Evolutionary conservation across 192 early-diverging fungal genomes (phyloP).

Genomic region (Pilaira anomala): DNA sequence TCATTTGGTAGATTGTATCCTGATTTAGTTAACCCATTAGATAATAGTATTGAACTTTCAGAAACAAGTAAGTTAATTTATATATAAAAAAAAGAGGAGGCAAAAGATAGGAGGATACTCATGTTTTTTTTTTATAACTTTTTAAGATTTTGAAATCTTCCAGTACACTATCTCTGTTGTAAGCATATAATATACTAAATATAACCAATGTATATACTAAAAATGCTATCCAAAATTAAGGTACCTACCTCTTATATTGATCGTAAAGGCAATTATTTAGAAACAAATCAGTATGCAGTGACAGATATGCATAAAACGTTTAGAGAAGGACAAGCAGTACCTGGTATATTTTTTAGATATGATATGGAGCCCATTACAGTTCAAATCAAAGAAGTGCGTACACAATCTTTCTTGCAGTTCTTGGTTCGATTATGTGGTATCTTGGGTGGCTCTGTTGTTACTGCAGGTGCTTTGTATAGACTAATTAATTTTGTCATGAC

Average conservation of each 20-base stretch:
- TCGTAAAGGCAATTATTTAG: slow-evolving; percentile 45
- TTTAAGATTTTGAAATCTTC: slow-evolving; percentile 76
- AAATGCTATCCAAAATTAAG: slow-evolving; percentile 6
- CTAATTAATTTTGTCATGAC: slow-evolving; percentile 32
- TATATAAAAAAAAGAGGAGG: neutral
- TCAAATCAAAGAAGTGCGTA: slow-evolving; percentile 62
- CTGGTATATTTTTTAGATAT: slow-evolving; percentile 88
- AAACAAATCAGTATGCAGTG: slow-evolving; percentile 95
- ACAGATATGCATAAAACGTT: slow-evolving; percentile 65
- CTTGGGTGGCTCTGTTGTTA: slow-evolving; percentile 77
- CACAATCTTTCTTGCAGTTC: slow-evolving; percentile 61
- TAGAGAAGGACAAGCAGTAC: slow-evolving; percentile 29
- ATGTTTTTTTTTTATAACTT: neutral
- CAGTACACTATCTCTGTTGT: slow-evolving; percentile 89
- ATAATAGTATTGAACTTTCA: slow-evolving; percentile 70
- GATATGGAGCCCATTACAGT: slow-evolving; percentile 88
- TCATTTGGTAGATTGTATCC: slow-evolving; percentile 89
- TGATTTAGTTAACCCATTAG: slow-evolving; percentile 82
- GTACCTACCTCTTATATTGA: slow-evolving; percentile 76
- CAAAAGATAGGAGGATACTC: neutral
- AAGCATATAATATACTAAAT: slow-evolving; percentile 27
- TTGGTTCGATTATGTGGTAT: slow-evolving; percentile 83
- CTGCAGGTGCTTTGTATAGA: slow-evolving; percentile 57
- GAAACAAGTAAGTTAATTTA: slow-evolving; percentile 40
- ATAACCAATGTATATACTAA: neutral